These are phyloP conservation scores for Tylopilus felleus DNA, from an alignment of 768 basidiomycete species.

Conservation along the genomic window DNA sequence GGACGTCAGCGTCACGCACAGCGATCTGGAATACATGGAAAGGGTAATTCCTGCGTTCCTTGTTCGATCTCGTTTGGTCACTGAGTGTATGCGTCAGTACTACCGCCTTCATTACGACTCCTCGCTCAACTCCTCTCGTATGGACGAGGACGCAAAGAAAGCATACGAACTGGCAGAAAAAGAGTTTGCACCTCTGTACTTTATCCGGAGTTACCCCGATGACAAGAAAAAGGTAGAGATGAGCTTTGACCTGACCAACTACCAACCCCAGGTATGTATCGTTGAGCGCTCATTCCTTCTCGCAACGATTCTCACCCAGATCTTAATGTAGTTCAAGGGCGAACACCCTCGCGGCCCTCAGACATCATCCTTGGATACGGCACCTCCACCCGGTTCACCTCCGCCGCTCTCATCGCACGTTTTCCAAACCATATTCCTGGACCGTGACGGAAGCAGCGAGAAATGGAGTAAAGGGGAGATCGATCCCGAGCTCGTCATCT, in stretches of 20 bases:
- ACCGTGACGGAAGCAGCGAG: too few species aligned
- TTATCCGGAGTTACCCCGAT: not conserved
- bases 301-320: not conserved
- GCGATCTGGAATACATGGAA: not conserved
- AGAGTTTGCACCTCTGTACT: not conserved
- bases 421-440: too few species aligned
- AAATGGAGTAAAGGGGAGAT: too few species aligned
- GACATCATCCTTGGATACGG: not conserved
- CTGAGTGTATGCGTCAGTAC: not conserved
- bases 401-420: not conserved
- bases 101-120: not conserved
- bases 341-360: not conserved
- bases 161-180: not conserved
- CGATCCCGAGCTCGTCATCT: too few species aligned
- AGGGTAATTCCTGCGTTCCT: not conserved
- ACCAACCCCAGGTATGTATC: too few species aligned
- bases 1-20: not conserved
- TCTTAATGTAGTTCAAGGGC: not conserved
- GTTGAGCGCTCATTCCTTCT: not conserved
- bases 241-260: too few species aligned
- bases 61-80: not conserved
- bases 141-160: not conserved
- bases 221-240: too few species aligned
- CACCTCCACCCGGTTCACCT: not conserved
- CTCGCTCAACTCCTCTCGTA: not conserved